These are phyloP conservation scores for Lasiosphaeria miniovina DNA, from an alignment of 495 filamentous ascomycete genomes.

Conservation along the genomic window DNA sequence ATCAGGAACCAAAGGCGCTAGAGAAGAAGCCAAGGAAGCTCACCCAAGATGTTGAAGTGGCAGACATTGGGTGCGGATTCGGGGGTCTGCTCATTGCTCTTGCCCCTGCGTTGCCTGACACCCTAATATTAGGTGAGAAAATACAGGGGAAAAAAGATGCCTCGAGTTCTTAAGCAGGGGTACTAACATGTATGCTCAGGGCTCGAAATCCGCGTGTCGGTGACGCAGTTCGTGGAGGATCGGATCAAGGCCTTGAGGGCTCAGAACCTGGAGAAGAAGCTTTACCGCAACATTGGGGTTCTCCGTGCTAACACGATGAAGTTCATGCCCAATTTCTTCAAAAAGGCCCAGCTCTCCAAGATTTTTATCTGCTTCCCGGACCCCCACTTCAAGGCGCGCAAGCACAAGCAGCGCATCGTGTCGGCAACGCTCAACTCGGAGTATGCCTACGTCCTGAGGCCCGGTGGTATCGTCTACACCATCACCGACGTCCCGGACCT, in stretches of 20 bases:
- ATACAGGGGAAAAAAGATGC: background rate
- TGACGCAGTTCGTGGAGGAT: slow-evolving; percentile 83
- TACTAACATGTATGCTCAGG: slow-evolving; percentile 31
- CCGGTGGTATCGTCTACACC: slow-evolving; percentile 85
- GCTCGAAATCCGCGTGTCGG: slow-evolving; percentile 87
- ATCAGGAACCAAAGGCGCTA: slow-evolving; percentile 29
- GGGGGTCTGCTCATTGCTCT: slow-evolving; percentile 87
- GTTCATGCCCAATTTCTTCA: slow-evolving; percentile 94
- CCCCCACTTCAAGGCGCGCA: slow-evolving; percentile 94
- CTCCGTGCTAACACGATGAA: slow-evolving; percentile 96
- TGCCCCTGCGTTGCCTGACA: slow-evolving; percentile 74
- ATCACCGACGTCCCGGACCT: slow-evolving; percentile 97
- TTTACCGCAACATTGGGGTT: slow-evolving; percentile 82
- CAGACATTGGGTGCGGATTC: slow-evolving; percentile 96
- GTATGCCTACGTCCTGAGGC: slow-evolving; percentile 83
- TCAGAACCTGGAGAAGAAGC: slow-evolving; percentile 54
- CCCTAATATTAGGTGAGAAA: slow-evolving; percentile 69
- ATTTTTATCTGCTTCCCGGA: slow-evolving; percentile 98
- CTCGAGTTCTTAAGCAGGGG: background rate
- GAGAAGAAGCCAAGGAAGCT: slow-evolving; percentile 39
- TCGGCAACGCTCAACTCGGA: slow-evolving; percentile 83
- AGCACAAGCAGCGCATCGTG: slow-evolving; percentile 94
- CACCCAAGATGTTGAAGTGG: slow-evolving; percentile 76
- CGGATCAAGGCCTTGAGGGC: slow-evolving; percentile 75
- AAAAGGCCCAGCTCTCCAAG: slow-evolving; percentile 68